Conservation (phyloP, 1,139 yeast genomes). For the Zhuliangozyma blackwelliae region DNA sequence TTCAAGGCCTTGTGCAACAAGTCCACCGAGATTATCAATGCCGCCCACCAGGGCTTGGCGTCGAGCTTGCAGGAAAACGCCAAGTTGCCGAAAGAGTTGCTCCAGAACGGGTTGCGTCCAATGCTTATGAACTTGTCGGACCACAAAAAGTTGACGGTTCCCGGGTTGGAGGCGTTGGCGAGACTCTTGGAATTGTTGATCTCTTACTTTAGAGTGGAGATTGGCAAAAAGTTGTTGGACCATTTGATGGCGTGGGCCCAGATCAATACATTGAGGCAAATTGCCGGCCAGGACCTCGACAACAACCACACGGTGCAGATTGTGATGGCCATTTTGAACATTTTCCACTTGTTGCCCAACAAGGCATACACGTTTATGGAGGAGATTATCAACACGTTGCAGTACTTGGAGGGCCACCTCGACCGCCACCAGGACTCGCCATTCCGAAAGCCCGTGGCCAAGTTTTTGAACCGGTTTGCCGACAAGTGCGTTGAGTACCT, state of each 20-base stretch:
- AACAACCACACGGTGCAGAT: constrained; percentile 80
- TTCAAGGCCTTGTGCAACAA: constrained; percentile 89
- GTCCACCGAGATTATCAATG: constrained; percentile 83
- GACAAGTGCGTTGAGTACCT: constrained; percentile 72
- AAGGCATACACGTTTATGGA: constrained; percentile 91
- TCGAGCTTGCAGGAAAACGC: constrained; percentile 82
- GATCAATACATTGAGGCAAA: constrained; percentile 65
- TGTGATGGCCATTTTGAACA: constrained; percentile 84
- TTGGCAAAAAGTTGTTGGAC: constrained; percentile 87
- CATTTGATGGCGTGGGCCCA: constrained; percentile 98
- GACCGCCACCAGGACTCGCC: constrained; percentile 88
- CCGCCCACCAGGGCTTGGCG: constrained; percentile 86
- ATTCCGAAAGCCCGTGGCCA: constrained; percentile 86
- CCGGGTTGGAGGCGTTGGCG: constrained; percentile 90
- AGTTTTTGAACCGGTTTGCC: constrained; percentile 80
- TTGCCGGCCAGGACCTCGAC: constrained; percentile 70
- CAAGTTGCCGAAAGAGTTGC: constrained; percentile 84
- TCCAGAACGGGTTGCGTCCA: constrained; percentile 92
- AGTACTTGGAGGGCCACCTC: constrained; percentile 74
- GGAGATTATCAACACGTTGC: constrained; percentile 72
- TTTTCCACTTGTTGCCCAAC: constrained; percentile 87
- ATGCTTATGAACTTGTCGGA: constrained; percentile 94
- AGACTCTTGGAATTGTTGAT: constrained; percentile 79
- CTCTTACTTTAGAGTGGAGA: constrained; percentile 93
- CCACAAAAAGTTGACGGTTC: constrained; percentile 81